Evolutionary conservation across 2,329 filamentous ascomycete genomes (phyloP).

Genomic region (Pezicula carpinea): DNA sequence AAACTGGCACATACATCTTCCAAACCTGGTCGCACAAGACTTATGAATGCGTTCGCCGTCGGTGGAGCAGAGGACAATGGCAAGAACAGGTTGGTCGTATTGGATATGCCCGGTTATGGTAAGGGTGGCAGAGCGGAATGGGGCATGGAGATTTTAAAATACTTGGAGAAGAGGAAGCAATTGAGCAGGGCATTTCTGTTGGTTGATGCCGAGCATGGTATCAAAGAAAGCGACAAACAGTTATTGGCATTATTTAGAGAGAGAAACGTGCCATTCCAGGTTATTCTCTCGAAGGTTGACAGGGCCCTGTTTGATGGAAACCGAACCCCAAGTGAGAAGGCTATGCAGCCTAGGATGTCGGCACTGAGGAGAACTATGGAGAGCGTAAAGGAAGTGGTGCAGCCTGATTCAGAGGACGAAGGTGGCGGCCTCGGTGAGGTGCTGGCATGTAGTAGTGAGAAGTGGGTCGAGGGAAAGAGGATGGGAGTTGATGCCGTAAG

Average conservation of each 20-base stretch:
- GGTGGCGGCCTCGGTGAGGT: conserved; percentile 51
- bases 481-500: conserved; percentile 58
- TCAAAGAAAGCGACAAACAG: conserved; percentile 55
- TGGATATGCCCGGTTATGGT: conserved; percentile 72
- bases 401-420: conserved; percentile 35
- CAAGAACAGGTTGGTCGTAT: conserved; percentile 43
- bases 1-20: conserved; percentile 50
- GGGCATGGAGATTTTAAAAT: conserved; percentile 66
- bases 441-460: conserved; percentile 51
- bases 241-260: conserved; percentile 51
- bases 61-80: conserved; percentile 32
- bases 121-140: conserved; percentile 55
- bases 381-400: conserved; percentile 34
- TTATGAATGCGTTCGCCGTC: conserved; percentile 63
- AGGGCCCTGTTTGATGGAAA: conserved; percentile 39
- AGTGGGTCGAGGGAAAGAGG: conserved; percentile 38
- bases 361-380: conserved; percentile 35
- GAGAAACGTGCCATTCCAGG: conserved; percentile 56
- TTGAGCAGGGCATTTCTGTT: conserved; percentile 56
- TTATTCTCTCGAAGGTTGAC: conserved; percentile 65
- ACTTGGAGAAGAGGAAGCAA: conserved; percentile 57
- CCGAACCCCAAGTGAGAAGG: conserved; percentile 25
- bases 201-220: conserved; percentile 57
- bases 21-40: conserved; percentile 56
- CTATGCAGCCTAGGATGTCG: conserved; percentile 29